Conservation (phyloP, 2,329 filamentous ascomycete species). For the Penicillium sp. region DNA sequence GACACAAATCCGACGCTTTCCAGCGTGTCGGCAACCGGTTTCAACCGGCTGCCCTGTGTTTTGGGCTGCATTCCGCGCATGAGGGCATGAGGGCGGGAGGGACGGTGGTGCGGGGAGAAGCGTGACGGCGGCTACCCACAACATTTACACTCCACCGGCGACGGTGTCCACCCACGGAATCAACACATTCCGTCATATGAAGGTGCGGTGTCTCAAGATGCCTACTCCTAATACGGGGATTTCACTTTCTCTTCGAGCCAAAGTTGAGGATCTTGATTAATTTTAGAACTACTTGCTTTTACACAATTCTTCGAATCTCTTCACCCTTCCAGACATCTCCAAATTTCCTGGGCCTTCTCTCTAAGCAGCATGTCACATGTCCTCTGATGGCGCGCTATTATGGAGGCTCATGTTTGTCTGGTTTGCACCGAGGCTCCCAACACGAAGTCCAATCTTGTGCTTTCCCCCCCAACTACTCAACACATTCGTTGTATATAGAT, state of each 20-base stretch:
- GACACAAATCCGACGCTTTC: slow-evolving; percentile 80
- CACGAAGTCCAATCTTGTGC: slow-evolving; percentile 7
- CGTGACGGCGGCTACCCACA: neutral
- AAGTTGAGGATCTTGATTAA: too few species aligned
- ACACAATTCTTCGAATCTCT: too few species aligned
- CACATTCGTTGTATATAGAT: slow-evolving; percentile 6
- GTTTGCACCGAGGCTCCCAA: slow-evolving; percentile 24
- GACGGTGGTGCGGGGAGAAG: slow-evolving; percentile 1
- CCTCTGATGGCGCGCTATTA: too few species aligned
- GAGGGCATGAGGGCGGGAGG: slow-evolving; percentile 13
- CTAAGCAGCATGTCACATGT: neutral
- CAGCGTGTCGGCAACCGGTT: slow-evolving; percentile 70
- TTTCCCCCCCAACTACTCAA: slow-evolving; percentile 22
- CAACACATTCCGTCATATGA: too few species aligned
- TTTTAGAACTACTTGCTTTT: too few species aligned
- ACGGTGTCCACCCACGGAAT: too few species aligned
- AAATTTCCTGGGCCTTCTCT: too few species aligned
- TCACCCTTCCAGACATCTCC: too few species aligned
- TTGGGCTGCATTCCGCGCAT: slow-evolving; percentile 16
- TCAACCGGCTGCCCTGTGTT: slow-evolving; percentile 48
- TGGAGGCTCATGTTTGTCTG: slow-evolving; percentile 4
- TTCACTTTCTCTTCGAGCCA: too few species aligned
- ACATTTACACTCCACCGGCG: too few species aligned
- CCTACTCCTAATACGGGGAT: too few species aligned
- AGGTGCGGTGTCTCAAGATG: too few species aligned